Evolutionary conservation across 495 filamentous ascomycete genomes (phyloP), one percentile per base, ranked within the genome.

Genomic region (Astrocystis sublimbata): DNA sequence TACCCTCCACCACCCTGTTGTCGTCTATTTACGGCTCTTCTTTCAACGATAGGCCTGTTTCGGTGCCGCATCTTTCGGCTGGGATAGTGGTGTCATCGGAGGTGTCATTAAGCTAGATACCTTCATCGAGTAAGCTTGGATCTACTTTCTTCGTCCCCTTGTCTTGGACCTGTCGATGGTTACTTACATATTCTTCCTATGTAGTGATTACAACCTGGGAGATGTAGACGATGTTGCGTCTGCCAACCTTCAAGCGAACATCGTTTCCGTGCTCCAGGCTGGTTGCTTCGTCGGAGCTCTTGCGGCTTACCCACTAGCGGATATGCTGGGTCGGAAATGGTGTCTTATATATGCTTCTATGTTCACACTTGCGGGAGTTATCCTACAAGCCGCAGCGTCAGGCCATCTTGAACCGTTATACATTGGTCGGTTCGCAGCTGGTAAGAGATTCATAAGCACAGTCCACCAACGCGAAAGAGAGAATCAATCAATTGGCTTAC

Each of bases 51-150:
- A 85, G 83, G 85, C 86, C 5, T 90, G 89, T 75, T 93, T 90
- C 62, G 90, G 89, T 42, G 90, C 89, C 61, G 90, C 88, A 84
- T 80, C 87, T 24, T 89, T 89, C 54, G 87, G 87, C 21, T 85
- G 86, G 81, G 80, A 79, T 63, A 87, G 83, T 62, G 85, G 85
- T 57, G 83, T 86, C 40, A 89, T 89, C 62, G 86, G 86, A 15
- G 86, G 86, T 64, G 84, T 89, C 56, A 78, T 89, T 61, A 81
- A 78, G 45, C 66, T 78, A 71, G 79, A 76, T 15, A 69, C 73
- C 13, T 79, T 80, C 61, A 67, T 64, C 41, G 35, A 35, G 66
- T 74, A 64, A 56, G 61, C 40, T n/a, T 19, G 60, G 28, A 58
- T 75, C 7, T 58, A 52, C 30, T 52, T 58, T 28, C 53, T 65